These are phyloP conservation scores for Geotrichum macrosporum DNA, from an alignment of 1,139 yeast genomes.

Conservation along the genomic window DNA sequence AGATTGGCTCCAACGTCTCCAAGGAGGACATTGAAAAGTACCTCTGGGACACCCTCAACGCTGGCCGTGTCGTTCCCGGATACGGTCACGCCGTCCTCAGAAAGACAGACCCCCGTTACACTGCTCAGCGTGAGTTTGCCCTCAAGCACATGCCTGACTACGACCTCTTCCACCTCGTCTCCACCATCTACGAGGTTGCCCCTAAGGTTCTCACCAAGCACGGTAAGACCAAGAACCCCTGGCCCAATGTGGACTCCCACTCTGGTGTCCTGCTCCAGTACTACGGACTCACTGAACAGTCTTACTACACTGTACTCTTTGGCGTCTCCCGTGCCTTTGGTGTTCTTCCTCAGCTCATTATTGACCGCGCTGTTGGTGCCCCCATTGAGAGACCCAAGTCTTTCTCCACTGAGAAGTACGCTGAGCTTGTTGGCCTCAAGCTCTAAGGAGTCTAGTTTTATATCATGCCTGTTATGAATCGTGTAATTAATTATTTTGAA, in stretches of 20 bases:
- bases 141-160: constrained; percentile 37
- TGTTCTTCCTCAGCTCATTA: constrained; percentile 92
- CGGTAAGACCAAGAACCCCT: constrained; percentile 98
- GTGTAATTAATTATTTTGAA: not conserved
- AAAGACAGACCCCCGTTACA: constrained; percentile 96
- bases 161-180: constrained; percentile 70
- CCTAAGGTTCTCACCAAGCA: constrained; percentile 93
- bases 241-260: constrained; percentile 98
- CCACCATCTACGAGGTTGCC: constrained; percentile 89
- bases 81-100: constrained; percentile 96
- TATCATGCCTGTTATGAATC: constrained; percentile 2
- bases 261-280: constrained; percentile 96
- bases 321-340: constrained; percentile 99
- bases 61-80: constrained; percentile 97
- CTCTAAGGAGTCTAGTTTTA: constrained; percentile 24
- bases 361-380: constrained; percentile 92
- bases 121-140: constrained; percentile 96
- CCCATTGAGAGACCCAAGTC: constrained; percentile 98
- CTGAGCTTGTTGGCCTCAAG: constrained; percentile 44
- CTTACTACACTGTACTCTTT: constrained; percentile 95
- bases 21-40: constrained; percentile 75
- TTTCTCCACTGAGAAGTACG: constrained; percentile 58
- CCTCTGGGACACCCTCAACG: constrained; percentile 85
- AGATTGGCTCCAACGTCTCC: constrained; percentile 67
- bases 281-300: constrained; percentile 92